These are phyloP conservation scores for Penicillium verrucosum DNA, from an alignment of 2,329 filamentous ascomycete genomes.

Conservation along the genomic window DNA sequence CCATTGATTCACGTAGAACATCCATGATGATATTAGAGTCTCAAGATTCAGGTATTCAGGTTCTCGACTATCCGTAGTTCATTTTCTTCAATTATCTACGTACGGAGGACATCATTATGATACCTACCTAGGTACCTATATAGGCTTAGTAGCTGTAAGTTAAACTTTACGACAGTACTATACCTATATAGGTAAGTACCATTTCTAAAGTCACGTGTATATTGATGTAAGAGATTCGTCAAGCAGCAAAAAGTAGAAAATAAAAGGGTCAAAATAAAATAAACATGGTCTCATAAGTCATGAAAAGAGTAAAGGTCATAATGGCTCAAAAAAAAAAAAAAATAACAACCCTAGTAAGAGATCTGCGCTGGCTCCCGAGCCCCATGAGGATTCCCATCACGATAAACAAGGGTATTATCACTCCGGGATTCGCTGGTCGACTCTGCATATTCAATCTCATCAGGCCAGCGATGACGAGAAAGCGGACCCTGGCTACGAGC, in stretches of 20 bases:
- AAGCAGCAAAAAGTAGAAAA: neutral
- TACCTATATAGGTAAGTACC: too few species aligned
- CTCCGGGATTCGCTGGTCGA: neutral
- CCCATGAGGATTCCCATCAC: slow-evolving; percentile 18
- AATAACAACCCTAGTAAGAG: slow-evolving; percentile 16
- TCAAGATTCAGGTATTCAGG: too few species aligned
- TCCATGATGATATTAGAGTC: too few species aligned
- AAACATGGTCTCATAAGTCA: slow-evolving; percentile 11
- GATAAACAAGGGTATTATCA: slow-evolving; percentile 5
- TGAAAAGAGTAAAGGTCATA: neutral
- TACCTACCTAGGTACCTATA: too few species aligned
- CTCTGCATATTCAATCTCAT: slow-evolving; percentile 30
- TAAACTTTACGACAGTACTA: too few species aligned
- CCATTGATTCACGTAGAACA: too few species aligned
- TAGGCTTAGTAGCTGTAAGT: too few species aligned
- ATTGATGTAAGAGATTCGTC: too few species aligned
- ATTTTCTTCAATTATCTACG: too few species aligned
- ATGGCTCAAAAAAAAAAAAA: neutral
- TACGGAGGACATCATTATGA: too few species aligned
- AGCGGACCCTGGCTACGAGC: slow-evolving; percentile 22
- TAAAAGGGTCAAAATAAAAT: neutral
- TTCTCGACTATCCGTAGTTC: too few species aligned
- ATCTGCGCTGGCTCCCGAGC: slow-evolving; percentile 14
- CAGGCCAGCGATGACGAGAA: slow-evolving; percentile 24
- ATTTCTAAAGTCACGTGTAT: too few species aligned